Conservation (phyloP, 78 protist species). For the Dictyostelium brefeldianum region DNA sequence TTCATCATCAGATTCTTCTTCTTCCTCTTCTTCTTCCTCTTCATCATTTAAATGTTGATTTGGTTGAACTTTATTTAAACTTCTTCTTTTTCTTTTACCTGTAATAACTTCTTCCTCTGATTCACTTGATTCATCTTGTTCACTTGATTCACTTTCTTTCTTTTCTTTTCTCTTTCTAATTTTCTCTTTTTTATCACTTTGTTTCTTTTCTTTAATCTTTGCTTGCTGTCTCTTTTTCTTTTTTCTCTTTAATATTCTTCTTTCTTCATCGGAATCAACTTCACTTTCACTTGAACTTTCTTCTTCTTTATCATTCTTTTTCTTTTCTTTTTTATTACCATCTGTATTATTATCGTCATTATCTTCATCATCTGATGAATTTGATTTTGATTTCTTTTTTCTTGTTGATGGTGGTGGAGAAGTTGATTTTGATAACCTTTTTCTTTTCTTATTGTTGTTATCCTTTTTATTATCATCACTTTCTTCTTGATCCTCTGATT, state of each 20-base stretch:
- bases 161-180: background rate
- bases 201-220: background rate
- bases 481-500: background rate
- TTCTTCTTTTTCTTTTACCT: conserved; percentile 4
- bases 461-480: background rate
- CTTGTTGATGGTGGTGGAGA: background rate
- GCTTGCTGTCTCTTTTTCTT: background rate
- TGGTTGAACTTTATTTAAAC: conserved; percentile 10
- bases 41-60: conserved; percentile 16
- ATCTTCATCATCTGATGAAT: background rate
- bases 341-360: background rate
- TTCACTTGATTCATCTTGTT: background rate
- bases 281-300: background rate
- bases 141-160: background rate
- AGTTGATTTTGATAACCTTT: background rate
- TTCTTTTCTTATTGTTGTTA: background rate
- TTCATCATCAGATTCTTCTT: background rate
- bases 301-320: background rate
- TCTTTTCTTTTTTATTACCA: background rate
- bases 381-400: background rate
- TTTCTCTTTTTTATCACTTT: background rate
- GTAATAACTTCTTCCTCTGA: background rate
- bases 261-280: conserved; percentile 2
- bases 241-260: conserved; percentile 30
- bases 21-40: background rate